Evolutionary conservation across 225 moss, liverwort and hornwort species (phyloP), one percentile per base, ranked within the genome.

Genomic region (Physcomitrium patens): DNA sequence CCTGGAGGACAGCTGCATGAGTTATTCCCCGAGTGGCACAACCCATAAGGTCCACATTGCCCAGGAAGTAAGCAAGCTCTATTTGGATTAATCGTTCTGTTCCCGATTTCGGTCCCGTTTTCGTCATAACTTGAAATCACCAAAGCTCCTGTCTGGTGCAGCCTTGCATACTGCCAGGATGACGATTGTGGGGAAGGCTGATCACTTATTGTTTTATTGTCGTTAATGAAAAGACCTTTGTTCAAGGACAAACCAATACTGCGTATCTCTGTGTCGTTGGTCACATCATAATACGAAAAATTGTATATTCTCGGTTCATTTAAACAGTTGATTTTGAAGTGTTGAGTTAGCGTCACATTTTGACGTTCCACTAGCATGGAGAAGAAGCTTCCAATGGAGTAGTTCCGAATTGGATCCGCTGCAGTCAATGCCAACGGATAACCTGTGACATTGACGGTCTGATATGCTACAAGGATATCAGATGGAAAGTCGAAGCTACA

Each of bases 401-500:
- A 63, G 13, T 27, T 10, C 42, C 41, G 5, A 13, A 70, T 20
- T 23, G 12, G 7, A 18, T 10, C 15, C 12, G 77, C 63, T 22
- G 77, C 69, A 51, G 5, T 7, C 37, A 78, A 9, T 4, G 8
- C 4, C 6, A 9, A 24, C 1, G 24, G 24, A 24, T 24, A 24
- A 24, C 1, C 24, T 37, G 24, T 59, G 12, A 22, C 0, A 0
- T 7, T 17, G 22, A 81, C 55, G 1, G 1, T 52, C 48, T 81
- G 76, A 16, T 65, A 26, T 43, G 47, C 23, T 37, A 76, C 11
- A 20, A 81, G 15, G 2, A 18, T 60, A 23, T 81, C 71, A 26
- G 53, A 42, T n/a, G 71, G 71, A n/a, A 70, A 2, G 19, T 76
- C 48, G 37, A 76, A 76, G 60, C 81, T 81, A 20, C 53, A 48